phyloP scores from a whole-genome alignment of 768 basidiomycete genomes.

The Boletus rufocinnamomeus region DNA sequence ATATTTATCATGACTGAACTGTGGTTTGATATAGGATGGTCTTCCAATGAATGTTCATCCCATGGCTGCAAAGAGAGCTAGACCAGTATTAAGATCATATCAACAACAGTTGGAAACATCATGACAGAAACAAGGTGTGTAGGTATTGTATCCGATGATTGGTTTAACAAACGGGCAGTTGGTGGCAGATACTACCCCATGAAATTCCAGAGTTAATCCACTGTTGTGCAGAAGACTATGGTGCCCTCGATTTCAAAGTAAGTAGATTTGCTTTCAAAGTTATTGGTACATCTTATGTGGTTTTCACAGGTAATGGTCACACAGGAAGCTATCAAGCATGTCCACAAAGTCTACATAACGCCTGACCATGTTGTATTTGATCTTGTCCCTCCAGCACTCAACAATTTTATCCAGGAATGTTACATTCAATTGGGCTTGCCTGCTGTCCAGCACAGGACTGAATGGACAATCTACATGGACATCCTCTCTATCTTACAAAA shows the following conservation, averaged over 20 bases:
- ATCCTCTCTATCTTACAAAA: neutral
- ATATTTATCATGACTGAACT: neutral
- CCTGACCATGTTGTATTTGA: slow-evolving; percentile 38
- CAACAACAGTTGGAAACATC: slow-evolving; percentile 7
- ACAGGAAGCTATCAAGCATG: neutral
- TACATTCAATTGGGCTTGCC: neutral
- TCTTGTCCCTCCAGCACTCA: slow-evolving; percentile 36
- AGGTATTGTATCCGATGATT: neutral
- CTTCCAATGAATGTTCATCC: slow-evolving; percentile 40
- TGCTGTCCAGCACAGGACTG: neutral
- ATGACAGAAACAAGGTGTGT: slow-evolving; percentile 10
- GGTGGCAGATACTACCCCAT: neutral
- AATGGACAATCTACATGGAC: neutral
- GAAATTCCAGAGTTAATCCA: neutral
- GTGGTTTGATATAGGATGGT: slow-evolving; percentile 31
- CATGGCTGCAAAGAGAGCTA: slow-evolving; percentile 14
- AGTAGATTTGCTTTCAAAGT: neutral
- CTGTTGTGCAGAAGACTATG: neutral
- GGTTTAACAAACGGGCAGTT: no score
- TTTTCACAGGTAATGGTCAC: neutral
- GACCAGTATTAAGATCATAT: slow-evolving; percentile 3
- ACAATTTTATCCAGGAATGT: neutral
- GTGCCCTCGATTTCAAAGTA: neutral
- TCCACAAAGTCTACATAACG: slow-evolving; percentile 30
- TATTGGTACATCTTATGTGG: neutral